These are phyloP conservation scores for Monosporascus sp. DNA, from an alignment of 2,329 filamentous ascomycete species.

Conservation along the genomic window DNA sequence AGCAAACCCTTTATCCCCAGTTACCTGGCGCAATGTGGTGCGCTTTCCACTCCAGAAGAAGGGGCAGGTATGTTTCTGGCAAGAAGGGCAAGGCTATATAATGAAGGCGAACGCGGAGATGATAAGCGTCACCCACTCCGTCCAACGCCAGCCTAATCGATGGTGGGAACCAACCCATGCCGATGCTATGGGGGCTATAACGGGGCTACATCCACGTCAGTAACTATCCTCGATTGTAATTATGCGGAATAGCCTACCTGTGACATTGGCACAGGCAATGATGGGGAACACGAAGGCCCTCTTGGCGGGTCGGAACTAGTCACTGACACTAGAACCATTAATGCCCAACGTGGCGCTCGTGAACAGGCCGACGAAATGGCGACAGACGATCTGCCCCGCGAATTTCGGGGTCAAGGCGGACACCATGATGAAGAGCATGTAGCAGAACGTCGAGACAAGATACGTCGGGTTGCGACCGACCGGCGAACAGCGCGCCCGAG, in stretches of 20 bases:
- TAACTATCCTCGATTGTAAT: neutral
- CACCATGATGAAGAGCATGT: conserved; percentile 44
- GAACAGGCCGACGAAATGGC: conserved; percentile 45
- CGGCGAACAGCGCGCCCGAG: conserved; percentile 40
- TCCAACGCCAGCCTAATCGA: conserved; percentile 39
- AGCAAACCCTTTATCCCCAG: conserved; percentile 40
- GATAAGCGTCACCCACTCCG: conserved; percentile 38
- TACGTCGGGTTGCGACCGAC: conserved; percentile 45
- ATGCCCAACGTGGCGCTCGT: conserved; percentile 28
- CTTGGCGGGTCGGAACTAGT: conserved; percentile 42
- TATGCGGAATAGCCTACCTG: conserved; percentile 15
- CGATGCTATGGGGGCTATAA: conserved; percentile 38
- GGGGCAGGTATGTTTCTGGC: conserved; percentile 46
- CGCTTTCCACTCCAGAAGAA: conserved; percentile 41
- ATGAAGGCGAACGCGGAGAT: conserved; percentile 27
- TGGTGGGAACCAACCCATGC: conserved; percentile 35
- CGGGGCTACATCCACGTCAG: conserved; percentile 18
- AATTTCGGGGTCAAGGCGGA: conserved; percentile 41
- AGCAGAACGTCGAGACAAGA: conserved; percentile 37
- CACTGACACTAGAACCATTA: conserved; percentile 39
- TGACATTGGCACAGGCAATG: conserved; percentile 40
- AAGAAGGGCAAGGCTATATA: conserved; percentile 35
- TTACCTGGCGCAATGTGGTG: conserved; percentile 31
- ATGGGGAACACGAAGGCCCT: conserved; percentile 44
- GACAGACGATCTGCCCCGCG: conserved; percentile 39